phyloP scores from a whole-genome alignment of 495 filamentous ascomycete genomes.

The Hypomontagnella submonticulosa region DNA sequence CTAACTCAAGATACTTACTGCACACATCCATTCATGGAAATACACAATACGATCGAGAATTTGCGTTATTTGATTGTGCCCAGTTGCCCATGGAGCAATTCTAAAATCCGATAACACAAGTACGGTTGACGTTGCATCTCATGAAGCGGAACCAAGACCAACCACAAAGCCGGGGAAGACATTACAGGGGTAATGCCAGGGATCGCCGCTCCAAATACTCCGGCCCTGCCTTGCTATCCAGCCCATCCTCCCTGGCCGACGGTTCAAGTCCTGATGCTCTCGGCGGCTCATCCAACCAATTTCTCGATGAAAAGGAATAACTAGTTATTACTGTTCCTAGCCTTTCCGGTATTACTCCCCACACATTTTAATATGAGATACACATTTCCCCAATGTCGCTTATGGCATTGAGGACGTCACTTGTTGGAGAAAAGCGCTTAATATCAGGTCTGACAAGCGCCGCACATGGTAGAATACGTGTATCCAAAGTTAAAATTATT shows the following conservation, averaged over 20 bases:
- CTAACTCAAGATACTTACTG: not conserved
- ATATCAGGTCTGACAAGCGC: constrained; percentile 17
- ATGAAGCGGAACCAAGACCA: constrained; percentile 25
- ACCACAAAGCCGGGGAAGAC: constrained; percentile 18
- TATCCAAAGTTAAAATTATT: constrained; percentile 1
- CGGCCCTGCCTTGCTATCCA: constrained; percentile 31
- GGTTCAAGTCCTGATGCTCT: constrained; percentile 13
- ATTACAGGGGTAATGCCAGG: constrained; percentile 31
- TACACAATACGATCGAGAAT: no score
- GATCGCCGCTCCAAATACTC: constrained; percentile 39
- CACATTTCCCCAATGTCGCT: constrained; percentile 9
- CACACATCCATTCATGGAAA: no score
- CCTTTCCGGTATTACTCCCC: constrained; percentile 28
- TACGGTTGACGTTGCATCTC: constrained; percentile 24
- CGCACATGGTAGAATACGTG: constrained; percentile 16
- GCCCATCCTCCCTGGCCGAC: constrained; percentile 2
- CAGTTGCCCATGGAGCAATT: constrained; percentile 15
- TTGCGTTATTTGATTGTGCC: not conserved
- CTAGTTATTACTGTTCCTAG: constrained; percentile 32
- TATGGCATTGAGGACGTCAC: constrained; percentile 23
- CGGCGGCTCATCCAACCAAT: constrained; percentile 31
- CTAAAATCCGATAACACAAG: constrained; percentile 24
- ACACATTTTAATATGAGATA: constrained; percentile 19
- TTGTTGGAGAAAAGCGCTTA: constrained; percentile 3
- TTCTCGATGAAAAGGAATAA: constrained; percentile 22